These are phyloP conservation scores for Dryadomyces quercus-mongolicae DNA, from an alignment of 2,329 filamentous ascomycete genomes.

Conservation along the genomic window DNA sequence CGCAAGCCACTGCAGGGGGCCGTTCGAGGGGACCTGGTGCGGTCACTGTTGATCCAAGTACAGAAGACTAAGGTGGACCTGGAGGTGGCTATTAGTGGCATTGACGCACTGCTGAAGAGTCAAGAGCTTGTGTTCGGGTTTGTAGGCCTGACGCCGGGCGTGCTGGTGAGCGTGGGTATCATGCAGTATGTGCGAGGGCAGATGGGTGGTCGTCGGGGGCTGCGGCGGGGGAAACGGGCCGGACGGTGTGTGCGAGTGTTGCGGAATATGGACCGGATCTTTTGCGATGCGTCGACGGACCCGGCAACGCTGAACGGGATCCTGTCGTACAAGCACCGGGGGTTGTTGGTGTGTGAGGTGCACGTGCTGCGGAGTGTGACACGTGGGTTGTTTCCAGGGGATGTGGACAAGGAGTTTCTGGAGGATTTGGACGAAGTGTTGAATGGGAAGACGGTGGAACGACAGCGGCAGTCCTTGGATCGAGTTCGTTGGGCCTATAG, in stretches of 20 bases:
- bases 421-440: conserved; percentile 81
- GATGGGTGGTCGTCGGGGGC: conserved; percentile 59
- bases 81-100: conserved; percentile 89
- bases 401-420: conserved; percentile 72
- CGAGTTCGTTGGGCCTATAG: conserved; percentile 85
- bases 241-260: conserved; percentile 65
- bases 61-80: conserved; percentile 99
- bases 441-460: conserved; percentile 66
- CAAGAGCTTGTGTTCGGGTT: conserved; percentile 98
- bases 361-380: conserved; percentile 67
- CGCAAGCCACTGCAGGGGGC: conserved; percentile 72
- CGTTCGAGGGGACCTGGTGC: conserved; percentile 73
- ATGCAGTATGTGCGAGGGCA: conserved; percentile 58
- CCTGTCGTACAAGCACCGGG: conserved; percentile 85
- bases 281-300: conserved; percentile 44
- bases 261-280: conserved; percentile 76
- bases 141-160: conserved; percentile 80
- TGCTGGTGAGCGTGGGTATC: conserved; percentile 72
- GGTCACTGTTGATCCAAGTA: conserved; percentile 86
- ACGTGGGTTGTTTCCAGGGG: conserved; percentile 50
- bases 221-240: conserved; percentile 51
- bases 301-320: conserved; percentile 57
- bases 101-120: conserved; percentile 86
- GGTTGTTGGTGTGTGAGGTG: conserved; percentile 78
- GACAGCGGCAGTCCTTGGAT: conserved; percentile 68